Percentiles rank a stretch among this genome's conserved stretches.
Conservation (phyloP, 2,329 filamentous ascomycete genomes). For the Ophiostoma ips region DNA sequence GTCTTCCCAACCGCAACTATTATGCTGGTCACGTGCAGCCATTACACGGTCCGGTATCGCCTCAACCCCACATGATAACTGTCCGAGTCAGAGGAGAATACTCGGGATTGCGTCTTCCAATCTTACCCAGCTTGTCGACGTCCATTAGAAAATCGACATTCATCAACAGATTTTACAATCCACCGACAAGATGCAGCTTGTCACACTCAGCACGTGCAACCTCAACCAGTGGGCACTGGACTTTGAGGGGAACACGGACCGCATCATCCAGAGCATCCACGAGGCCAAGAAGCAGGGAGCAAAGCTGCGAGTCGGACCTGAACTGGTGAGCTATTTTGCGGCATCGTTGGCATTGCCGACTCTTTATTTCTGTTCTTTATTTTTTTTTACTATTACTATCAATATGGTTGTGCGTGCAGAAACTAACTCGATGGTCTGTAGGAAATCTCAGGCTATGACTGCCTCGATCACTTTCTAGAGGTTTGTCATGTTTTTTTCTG, state of each 20-base stretch:
- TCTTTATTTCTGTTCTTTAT: too few relatives aligned
- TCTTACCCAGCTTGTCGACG: background rate
- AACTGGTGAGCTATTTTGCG: conserved; percentile 20
- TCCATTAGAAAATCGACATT: too few relatives aligned
- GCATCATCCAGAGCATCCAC: conserved; percentile 45
- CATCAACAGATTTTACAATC: background rate
- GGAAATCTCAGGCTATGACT: conserved; percentile 46
- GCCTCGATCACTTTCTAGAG: conserved; percentile 53
- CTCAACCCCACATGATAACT: too few relatives aligned
- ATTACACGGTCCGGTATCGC: too few relatives aligned
- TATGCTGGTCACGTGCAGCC: too few relatives aligned
- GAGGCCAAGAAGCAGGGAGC: conserved; percentile 50
- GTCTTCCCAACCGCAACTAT: too few relatives aligned
- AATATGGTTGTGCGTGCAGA: background rate
- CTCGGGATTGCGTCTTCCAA: too few relatives aligned
- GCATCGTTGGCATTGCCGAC: too few relatives aligned
- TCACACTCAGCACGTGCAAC: conserved; percentile 20
- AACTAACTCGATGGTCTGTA: background rate
- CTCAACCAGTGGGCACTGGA: conserved; percentile 33
- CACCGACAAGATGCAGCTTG: conserved; percentile 13
- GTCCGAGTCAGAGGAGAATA: too few relatives aligned
- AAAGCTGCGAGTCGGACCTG: conserved; percentile 46
- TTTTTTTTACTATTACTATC: too few relatives aligned
- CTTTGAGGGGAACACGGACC: conserved; percentile 44
- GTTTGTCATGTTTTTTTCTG: background rate